Evolutionary conservation across 2,329 filamentous ascomycete genomes (phyloP), one percentile per base, ranked within the genome.

Genomic region (Epichloe glyceriae): DNA sequence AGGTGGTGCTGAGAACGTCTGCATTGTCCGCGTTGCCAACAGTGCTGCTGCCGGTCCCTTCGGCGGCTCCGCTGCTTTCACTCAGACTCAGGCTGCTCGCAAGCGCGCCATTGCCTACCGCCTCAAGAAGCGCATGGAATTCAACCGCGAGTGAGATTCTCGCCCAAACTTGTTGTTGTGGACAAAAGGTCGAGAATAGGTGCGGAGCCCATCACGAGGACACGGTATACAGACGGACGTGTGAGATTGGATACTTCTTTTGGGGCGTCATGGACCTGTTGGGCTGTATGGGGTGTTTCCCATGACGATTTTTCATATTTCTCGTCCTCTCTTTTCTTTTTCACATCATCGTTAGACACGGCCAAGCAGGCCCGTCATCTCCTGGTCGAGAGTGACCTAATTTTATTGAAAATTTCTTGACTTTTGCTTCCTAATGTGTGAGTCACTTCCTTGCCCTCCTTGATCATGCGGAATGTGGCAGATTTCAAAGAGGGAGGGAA

Each of bases 61-160:
- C 55, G 82, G 82, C 60, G 82, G 82, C 49, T 80, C 78, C 14
- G 79, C 73, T 34, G 81, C 80, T 34, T 85, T 85, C 64, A 83
- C 79, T 1, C 78, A 82, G 72, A 73, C 71, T 50, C 50, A 73
- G 14, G 70, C 71, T 15, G 76, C 76, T 17, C 72, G 75, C 67
- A 83, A 82, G 77, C 72, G 80, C 46, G 78, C 80, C 39, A 67
- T 83, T 51, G 77, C 75, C 60, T 82, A 76, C 66, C 61, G 66
- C 15, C 60, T 68, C 15, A 66, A 62, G 62, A 67, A 67, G 62
- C 63, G 65, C 43, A 65, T 67, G 62, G 58, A 65, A 52, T 58
- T 68, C 57, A 57, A 53, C 54, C 59, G 55, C 49, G 11, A 33
- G n/a, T 26, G 39, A n/a, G n/a, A 7, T 17, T 12, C 14, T 10